These are phyloP conservation scores for Saturnispora bothae DNA, from an alignment of 805 yeast species.

Conservation along the genomic window DNA sequence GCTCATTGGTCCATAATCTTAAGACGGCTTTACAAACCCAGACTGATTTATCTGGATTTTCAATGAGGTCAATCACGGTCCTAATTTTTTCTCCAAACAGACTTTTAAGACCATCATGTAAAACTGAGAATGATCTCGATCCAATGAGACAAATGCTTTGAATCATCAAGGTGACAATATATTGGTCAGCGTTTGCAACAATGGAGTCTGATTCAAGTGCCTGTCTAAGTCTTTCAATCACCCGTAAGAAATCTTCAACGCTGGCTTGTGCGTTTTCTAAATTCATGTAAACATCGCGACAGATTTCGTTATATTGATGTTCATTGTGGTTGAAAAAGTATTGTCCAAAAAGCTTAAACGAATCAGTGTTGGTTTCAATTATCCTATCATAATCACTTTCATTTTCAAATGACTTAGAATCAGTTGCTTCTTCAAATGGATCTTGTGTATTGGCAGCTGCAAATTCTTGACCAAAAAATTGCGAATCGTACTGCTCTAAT, in stretches of 20 bases:
- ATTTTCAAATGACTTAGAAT: conserved; percentile 1
- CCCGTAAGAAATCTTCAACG: conserved; percentile 21
- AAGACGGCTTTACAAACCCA: conserved; percentile 48
- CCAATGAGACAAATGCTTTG: conserved; percentile 77
- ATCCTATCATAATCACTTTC: conserved; percentile 15
- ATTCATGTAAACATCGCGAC: conserved; percentile 25
- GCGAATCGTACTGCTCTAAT: conserved; percentile 28
- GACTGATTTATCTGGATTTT: conserved; percentile 26
- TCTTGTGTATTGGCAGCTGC: conserved; percentile 13
- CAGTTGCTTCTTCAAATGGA: conserved; percentile 7
- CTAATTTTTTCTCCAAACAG: conserved; percentile 21
- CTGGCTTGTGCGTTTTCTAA: conserved; percentile 23
- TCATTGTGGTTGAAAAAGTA: conserved; percentile 27
- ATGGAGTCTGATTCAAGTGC: conserved; percentile 12
- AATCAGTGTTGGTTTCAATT: conserved; percentile 19
- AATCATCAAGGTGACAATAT: conserved; percentile 50
- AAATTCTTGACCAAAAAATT: conserved; percentile 25
- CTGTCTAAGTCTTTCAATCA: conserved; percentile 18
- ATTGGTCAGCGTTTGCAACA: conserved; percentile 24
- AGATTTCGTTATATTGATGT: conserved; percentile 25
- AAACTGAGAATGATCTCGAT: conserved; percentile 75
- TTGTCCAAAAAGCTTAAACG: conserved; percentile 24
- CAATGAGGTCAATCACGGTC: conserved; percentile 18
- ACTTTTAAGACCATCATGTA: conserved; percentile 38
- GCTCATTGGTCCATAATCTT: conserved; percentile 54